Conservation (phyloP, 169 alveolate species). For the Eimeria sp. region DNA sequence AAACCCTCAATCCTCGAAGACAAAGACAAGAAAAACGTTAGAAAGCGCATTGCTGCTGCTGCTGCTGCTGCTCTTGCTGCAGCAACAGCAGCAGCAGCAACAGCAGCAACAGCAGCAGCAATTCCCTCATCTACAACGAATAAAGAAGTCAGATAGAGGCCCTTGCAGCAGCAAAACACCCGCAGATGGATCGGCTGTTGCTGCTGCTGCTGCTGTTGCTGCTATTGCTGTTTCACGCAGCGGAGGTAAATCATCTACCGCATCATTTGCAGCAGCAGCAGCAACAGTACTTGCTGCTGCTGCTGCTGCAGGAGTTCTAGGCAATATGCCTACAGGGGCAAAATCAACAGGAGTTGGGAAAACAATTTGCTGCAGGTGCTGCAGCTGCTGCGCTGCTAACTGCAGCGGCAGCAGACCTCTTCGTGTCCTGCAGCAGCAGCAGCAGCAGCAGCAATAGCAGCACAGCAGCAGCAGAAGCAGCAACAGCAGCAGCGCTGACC, state of each 20-base stretch:
- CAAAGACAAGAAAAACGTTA: neutral
- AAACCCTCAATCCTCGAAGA: neutral
- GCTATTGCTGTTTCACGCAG: neutral
- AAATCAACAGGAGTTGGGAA: constrained; percentile 2
- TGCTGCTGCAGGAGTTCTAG: constrained; percentile 8
- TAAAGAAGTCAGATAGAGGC: constrained; percentile 29
- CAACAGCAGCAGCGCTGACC: neutral
- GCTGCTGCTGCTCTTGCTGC: constrained; percentile 19
- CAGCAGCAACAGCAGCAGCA: constrained; percentile 26
- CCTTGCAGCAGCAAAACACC: constrained; percentile 33
- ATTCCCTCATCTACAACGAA: constrained; percentile 13
- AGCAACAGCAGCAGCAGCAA: constrained; percentile 4
- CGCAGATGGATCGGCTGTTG: neutral
- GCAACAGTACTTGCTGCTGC: neutral
- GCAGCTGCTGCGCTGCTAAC: constrained; percentile 57
- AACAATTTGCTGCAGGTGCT: constrained; percentile 44
- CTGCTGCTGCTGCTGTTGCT: constrained; percentile 36
- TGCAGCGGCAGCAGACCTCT: constrained; percentile 56
- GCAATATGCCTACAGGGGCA: neutral
- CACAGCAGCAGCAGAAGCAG: neutral
- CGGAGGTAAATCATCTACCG: neutral
- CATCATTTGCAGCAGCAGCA: neutral
- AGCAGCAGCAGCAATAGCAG: constrained; percentile 2
- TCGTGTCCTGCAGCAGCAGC: constrained; percentile 33
- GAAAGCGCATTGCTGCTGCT: neutral